A percentile compares a stretch with the other conserved stretches of the same genome.
Evolutionary conservation across 2,329 filamentous ascomycete genomes (phyloP).

Genomic region (Proliferodiscus dingleyae): DNA sequence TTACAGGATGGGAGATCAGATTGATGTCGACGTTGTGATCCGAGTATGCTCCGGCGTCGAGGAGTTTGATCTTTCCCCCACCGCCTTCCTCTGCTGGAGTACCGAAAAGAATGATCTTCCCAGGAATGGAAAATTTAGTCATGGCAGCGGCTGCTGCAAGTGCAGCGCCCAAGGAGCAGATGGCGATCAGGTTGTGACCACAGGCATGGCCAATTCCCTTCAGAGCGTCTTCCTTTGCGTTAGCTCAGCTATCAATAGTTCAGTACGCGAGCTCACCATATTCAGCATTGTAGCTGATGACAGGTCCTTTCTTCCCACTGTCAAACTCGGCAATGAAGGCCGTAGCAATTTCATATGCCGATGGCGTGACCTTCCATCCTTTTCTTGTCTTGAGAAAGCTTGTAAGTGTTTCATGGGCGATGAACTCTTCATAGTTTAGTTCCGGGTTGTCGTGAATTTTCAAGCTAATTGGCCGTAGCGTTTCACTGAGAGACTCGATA

Average conservation of each 20-base stretch:
- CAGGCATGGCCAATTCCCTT: constrained; percentile 38
- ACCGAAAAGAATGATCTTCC: constrained; percentile 30
- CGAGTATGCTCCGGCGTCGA: constrained; percentile 41
- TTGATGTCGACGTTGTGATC: constrained; percentile 32
- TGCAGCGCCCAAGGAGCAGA: constrained; percentile 33
- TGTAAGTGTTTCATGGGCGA: constrained; percentile 46
- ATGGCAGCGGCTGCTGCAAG: constrained; percentile 31
- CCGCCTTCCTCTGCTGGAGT: constrained; percentile 29
- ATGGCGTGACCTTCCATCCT: constrained; percentile 47
- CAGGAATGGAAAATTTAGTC: constrained; percentile 17
- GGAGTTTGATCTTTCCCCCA: constrained; percentile 40
- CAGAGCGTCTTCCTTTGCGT: constrained; percentile 36
- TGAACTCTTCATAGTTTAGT: constrained; percentile 45
- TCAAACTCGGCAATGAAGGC: constrained; percentile 44
- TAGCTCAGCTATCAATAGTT: background rate
- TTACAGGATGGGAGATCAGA: constrained; percentile 37
- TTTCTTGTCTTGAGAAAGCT: constrained; percentile 39
- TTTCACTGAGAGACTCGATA: constrained; percentile 36
- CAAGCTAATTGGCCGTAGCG: constrained; percentile 43
- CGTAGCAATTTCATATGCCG: constrained; percentile 47
- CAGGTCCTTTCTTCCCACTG: constrained; percentile 39
- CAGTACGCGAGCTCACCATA: constrained; percentile 39
- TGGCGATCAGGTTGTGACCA: constrained; percentile 41
- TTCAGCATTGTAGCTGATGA: constrained; percentile 41
- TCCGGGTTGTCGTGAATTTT: constrained; percentile 47